These are phyloP conservation scores for Pseudozyma sp. DNA, from an alignment of 1,284 basidiomycete species.

Conservation along the genomic window DNA sequence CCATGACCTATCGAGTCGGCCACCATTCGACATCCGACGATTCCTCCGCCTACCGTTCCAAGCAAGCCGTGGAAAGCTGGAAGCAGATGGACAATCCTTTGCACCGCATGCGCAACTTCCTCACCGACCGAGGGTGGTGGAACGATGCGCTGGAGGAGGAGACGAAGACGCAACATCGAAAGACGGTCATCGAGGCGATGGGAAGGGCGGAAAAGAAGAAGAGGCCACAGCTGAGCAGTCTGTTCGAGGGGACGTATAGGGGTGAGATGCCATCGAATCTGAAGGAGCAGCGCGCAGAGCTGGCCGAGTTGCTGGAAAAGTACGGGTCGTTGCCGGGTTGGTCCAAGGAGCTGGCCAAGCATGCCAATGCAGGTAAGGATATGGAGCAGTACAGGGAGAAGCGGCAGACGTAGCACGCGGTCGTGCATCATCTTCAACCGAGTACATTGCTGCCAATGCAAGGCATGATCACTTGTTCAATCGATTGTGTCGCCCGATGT, in stretches of 20 bases:
- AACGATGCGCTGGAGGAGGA: conserved; percentile 79
- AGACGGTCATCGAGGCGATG: conserved; percentile 81
- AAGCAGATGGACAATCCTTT: conserved; percentile 80
- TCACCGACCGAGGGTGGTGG: conserved; percentile 85
- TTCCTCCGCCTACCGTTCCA: conserved; percentile 81
- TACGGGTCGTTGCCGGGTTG: conserved; percentile 86
- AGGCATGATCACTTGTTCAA: too few relatives aligned
- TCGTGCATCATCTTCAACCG: too few relatives aligned
- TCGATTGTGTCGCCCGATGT: too few relatives aligned
- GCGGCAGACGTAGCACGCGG: background rate
- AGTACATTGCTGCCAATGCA: too few relatives aligned
- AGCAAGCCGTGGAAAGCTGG: conserved; percentile 58
- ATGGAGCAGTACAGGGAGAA: conserved; percentile 66
- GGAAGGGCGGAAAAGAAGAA: conserved; percentile 80
- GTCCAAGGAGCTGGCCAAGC: conserved; percentile 82
- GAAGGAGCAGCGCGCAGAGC: conserved; percentile 82
- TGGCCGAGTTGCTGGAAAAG: conserved; percentile 80
- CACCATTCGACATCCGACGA: conserved; percentile 96
- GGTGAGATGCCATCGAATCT: conserved; percentile 72
- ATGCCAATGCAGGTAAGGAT: conserved; percentile 81
- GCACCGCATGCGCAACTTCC: conserved; percentile 82
- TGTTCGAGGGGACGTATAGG: conserved; percentile 86
- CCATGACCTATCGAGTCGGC: conserved; percentile 74
- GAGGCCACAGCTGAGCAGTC: conserved; percentile 78
- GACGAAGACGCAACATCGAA: conserved; percentile 77